Conservation (phyloP, 352 stramenopile species). For the Phytophthora megakarya region DNA sequence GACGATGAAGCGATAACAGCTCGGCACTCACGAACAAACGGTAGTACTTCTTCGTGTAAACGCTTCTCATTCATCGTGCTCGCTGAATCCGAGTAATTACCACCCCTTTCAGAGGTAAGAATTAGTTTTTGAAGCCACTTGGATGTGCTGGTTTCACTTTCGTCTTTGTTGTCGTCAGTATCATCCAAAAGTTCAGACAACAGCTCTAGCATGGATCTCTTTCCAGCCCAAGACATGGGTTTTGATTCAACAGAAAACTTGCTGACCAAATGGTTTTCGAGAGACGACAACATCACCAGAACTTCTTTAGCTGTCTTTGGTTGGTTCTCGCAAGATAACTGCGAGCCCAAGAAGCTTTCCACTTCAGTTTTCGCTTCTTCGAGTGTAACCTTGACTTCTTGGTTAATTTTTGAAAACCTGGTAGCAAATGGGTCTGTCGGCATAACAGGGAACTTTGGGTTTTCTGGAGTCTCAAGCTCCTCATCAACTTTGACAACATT, state of each 20-base stretch:
- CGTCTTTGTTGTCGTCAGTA: slow-evolving; percentile 7
- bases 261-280: slow-evolving; percentile 36
- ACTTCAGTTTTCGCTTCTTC: slow-evolving; percentile 40
- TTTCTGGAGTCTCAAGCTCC: not conserved
- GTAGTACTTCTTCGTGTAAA: slow-evolving; percentile 29
- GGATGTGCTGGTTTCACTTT: slow-evolving; percentile 4
- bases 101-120: not conserved
- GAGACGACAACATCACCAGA: slow-evolving; percentile 43
- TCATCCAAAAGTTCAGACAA: slow-evolving; percentile 22
- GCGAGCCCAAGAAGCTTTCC: slow-evolving; percentile 31
- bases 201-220: slow-evolving; percentile 31
- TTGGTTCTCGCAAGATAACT: slow-evolving; percentile 15
- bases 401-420: slow-evolving; percentile 18
- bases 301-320: slow-evolving; percentile 37
- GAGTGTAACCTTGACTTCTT: slow-evolving; percentile 23
- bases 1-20: slow-evolving; percentile 31
- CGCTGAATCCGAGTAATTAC: not conserved
- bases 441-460: slow-evolving; percentile 26
- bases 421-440: slow-evolving; percentile 24
- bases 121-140: slow-evolving; percentile 24
- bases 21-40: slow-evolving; percentile 37
- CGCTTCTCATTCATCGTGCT: slow-evolving; percentile 9
- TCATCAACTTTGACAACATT: slow-evolving; percentile 5
- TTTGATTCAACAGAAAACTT: slow-evolving; percentile 27
- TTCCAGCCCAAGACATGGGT: slow-evolving; percentile 23